Evolutionary conservation across 495 filamentous ascomycete genomes (phyloP), one percentile per base, ranked within the genome.

Genomic region (Podospora conica): DNA sequence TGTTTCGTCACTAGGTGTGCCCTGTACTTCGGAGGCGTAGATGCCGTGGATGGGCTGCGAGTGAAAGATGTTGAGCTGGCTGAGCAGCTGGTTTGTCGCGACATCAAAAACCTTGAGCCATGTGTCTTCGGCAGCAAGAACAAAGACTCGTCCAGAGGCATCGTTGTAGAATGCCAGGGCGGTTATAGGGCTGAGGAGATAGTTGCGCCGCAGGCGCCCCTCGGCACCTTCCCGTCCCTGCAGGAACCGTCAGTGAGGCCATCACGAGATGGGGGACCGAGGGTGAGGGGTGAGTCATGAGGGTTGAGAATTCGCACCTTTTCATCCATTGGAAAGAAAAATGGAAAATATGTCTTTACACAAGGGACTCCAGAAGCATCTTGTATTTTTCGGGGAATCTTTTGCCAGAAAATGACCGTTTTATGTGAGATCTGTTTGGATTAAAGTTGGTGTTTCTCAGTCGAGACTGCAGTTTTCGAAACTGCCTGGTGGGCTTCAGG

Each of bases 41-140:
- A 93, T 85, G 3, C 91, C 91, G 76, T 92, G 90, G 29, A 95
- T 87, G 7, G 82, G 76, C 71, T 92, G 88, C 8, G 76, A 73
- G 18, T 70, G 53, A 63, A 95, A 92, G n/a, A 90, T 75, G 21
- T 77, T 71, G 27, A 80, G 55, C 28, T 79, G 73, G 11, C 68
- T 68, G 20, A 85, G 64, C 7, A 82, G 69, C 18, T 62, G 69
- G 3, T 74, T 72, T 9, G 65, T 75, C 22, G 73, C 58, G 40
- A 74, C 73, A 28, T 87, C 74, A 68, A 89, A 85, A 31, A 90
- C 71, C 58, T 85, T 85, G n/a, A 97, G 72, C 55, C 84, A 87
- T 3, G 83, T 83, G 29, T 93, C 92, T 74, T 96, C 91, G 73
- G 88, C 94, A 0, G 83, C 85, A 10, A 97, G 74, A 15, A 96